Conservation (phyloP, 2,329 filamentous ascomycete genomes). For the Magnaporthales sp. region DNA sequence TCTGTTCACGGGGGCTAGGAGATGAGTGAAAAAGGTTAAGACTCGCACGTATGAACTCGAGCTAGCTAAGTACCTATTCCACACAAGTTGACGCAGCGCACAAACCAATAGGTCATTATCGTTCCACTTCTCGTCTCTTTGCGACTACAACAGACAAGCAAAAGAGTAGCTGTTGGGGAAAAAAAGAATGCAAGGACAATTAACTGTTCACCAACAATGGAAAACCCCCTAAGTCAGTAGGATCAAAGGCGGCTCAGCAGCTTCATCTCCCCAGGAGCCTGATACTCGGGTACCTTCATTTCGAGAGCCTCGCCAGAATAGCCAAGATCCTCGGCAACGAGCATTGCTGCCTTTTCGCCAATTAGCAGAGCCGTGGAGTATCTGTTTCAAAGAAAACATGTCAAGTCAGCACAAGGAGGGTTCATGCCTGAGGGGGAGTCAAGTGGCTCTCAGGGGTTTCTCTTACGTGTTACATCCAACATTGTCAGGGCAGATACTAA, state of each 20-base stretch:
- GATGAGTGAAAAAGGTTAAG: too few species aligned
- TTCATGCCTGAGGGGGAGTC: not conserved
- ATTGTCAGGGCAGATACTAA: constrained; percentile 71
- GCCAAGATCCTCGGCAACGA: constrained; percentile 64
- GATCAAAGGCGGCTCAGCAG: constrained; percentile 29
- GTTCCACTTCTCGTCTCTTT: too few species aligned
- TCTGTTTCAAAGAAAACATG: constrained; percentile 22
- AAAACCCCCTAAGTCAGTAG: too few species aligned
- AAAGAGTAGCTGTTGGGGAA: too few species aligned
- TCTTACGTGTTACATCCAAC: constrained; percentile 60
- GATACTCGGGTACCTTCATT: constrained; percentile 64
- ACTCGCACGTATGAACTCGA: too few species aligned
- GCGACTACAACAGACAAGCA: too few species aligned
- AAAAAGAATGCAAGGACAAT: too few species aligned
- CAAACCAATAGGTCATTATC: too few species aligned
- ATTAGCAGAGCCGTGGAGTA: constrained; percentile 66
- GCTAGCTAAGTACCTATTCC: too few species aligned
- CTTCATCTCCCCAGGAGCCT: constrained; percentile 41
- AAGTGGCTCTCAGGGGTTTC: not conserved
- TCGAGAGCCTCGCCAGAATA: constrained; percentile 65
- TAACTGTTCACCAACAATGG: too few species aligned
- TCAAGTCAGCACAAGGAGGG: constrained; percentile 5
- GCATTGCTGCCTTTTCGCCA: constrained; percentile 64
- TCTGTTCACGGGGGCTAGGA: too few species aligned
- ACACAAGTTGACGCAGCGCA: too few species aligned